Evolutionary conservation across 805 yeast genomes (phyloP), one percentile per base, ranked within the genome.

Genomic region (Candida boleticola): DNA sequence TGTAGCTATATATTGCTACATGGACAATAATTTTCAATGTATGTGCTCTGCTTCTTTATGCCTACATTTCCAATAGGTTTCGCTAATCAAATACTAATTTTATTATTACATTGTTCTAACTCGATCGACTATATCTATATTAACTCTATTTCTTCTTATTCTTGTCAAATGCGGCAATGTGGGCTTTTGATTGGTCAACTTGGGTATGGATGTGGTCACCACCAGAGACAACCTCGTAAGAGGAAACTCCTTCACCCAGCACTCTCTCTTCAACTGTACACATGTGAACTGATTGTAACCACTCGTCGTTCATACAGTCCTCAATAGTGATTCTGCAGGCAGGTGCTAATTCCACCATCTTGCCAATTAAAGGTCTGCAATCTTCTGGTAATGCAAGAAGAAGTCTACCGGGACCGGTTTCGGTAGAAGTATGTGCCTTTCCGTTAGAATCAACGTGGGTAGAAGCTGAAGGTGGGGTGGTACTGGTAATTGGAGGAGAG

Each of bases 131-230:
- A n/a, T n/a, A n/a, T n/a, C n/a, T n/a, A n/a, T n/a, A n/a, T n/a
- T n/a, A n/a, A n/a, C n/a, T 20, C 42, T 65, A 73, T 57, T 77
- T 68, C 58, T 75, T 78, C 67, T 87, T 90, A 58, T 82, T 86
- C 71, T 82, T 86, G 58, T 90, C 97, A 50, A 90, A 75, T 45
- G 90, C 84, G 9, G 97, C 96, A 66, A 90, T 90, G 61, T 90
- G 98, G 0, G 98, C 98, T 53, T 88, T 95, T 46, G 88, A 82
- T 60, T 87, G 96, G 52, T 89, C 96, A 39, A 90, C 97, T 50
- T 79, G 79, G 1, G 97, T 88, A 60, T 90, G 98, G 26, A 74
- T 74, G 58, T 90, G 98, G 54, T 80, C 82, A 5, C 68, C 62
- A 17, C 81, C 79, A 26, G 64, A 64, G 33, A 61, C 53, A 6